Conservation (phyloP, 2,329 filamentous ascomycete species). For the Talaromyces sp. region DNA sequence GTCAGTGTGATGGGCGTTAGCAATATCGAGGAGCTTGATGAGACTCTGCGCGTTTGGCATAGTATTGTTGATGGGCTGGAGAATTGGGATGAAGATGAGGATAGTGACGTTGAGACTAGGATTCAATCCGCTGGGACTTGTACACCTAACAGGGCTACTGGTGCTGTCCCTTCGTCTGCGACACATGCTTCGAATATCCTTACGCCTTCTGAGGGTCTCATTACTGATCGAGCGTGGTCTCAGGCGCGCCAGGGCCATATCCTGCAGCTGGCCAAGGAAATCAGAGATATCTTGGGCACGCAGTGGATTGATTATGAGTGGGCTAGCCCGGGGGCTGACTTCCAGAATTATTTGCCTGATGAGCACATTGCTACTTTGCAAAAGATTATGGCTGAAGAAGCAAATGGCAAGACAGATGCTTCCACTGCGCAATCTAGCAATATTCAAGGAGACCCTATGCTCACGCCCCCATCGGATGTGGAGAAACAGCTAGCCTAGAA, state of each 20-base stretch:
- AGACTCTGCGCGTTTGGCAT: conserved; percentile 62
- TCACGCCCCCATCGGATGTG: conserved; percentile 37
- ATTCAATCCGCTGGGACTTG: conserved; percentile 7
- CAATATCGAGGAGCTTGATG: conserved; percentile 60
- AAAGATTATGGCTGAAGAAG: conserved; percentile 12
- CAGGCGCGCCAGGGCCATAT: conserved; percentile 38
- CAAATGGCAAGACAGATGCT: conserved; percentile 3
- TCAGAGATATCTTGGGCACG: conserved; percentile 42
- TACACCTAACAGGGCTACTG: conserved; percentile 2
- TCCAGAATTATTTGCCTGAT: conserved; percentile 40
- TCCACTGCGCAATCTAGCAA: conserved; percentile 2
- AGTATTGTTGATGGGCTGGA: conserved; percentile 54
- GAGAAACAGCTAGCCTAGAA: conserved; percentile 28
- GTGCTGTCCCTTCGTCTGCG: conserved; percentile 15
- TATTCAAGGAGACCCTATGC: conserved; percentile 19
- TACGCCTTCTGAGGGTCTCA: conserved; percentile 40
- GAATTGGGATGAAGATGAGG: conserved; percentile 35
- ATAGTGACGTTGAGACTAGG: conserved; percentile 12
- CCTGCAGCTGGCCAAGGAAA: conserved; percentile 37
- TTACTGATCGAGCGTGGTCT: conserved; percentile 46
- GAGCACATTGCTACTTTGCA: conserved; percentile 28
- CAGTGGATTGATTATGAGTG: conserved; percentile 51
- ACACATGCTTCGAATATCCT: conserved; percentile 25
- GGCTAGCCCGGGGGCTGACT: conserved; percentile 46
- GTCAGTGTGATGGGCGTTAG: conserved; percentile 68